Conservation (phyloP, 192 early-diverging fungal species). For the Chytriomyces sp. region DNA sequence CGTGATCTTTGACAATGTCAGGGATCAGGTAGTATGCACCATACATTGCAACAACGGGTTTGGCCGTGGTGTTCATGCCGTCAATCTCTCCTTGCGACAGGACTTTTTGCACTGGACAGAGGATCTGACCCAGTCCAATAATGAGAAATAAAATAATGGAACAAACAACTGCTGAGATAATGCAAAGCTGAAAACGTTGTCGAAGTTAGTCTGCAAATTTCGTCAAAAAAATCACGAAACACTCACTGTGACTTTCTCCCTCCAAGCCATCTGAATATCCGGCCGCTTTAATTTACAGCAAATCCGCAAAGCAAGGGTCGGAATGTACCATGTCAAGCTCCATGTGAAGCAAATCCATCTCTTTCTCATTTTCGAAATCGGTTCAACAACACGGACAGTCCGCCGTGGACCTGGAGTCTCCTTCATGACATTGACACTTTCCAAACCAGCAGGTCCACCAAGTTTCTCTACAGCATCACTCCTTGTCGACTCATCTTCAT, state of each 20-base stretch:
- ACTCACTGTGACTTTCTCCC: constrained; percentile 81
- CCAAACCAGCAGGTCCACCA: constrained; percentile 10
- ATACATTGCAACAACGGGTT: constrained; percentile 47
- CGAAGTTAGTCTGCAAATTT: neutral
- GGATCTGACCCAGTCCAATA: constrained; percentile 72
- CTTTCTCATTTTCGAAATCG: constrained; percentile 57
- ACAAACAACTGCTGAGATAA: constrained; percentile 76
- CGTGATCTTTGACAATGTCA: constrained; percentile 31
- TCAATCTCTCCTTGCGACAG: constrained; percentile 48
- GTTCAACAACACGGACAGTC: neutral
- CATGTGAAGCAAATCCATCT: constrained; percentile 75
- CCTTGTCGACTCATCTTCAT: constrained; percentile 32
- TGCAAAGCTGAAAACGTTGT: constrained; percentile 53
- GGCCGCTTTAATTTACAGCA: constrained; percentile 76
- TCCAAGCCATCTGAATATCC: constrained; percentile 90
- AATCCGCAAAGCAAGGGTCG: constrained; percentile 54
- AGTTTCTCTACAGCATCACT: neutral
- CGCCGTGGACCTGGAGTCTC: neutral
- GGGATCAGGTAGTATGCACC: constrained; percentile 47
- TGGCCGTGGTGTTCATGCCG: constrained; percentile 13
- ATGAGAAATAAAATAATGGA: constrained; percentile 80
- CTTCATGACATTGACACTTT: constrained; percentile 8
- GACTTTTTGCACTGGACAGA: constrained; percentile 79
- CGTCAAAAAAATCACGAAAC: neutral
- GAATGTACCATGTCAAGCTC: constrained; percentile 80